These are phyloP conservation scores for Phlebiopsis gigantea DNA, from an alignment of 768 basidiomycete genomes.

Conservation along the genomic window DNA sequence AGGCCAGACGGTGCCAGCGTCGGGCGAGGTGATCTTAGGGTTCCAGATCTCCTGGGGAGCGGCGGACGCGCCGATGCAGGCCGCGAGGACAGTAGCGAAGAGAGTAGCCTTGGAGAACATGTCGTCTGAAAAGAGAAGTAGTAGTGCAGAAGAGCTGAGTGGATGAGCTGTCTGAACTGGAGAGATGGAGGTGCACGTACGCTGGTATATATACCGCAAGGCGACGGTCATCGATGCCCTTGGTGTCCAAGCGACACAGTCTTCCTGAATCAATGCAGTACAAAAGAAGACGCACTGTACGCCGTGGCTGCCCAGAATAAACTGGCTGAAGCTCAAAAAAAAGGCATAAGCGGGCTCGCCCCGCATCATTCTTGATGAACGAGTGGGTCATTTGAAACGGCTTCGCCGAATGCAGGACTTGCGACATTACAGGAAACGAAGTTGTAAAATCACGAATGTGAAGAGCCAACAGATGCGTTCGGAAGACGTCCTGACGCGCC, in stretches of 20 bases:
- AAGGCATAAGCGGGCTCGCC: too few species aligned
- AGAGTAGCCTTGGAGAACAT: slow-evolving; percentile 9
- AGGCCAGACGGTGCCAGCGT: slow-evolving; percentile 29
- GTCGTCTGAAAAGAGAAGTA: background rate
- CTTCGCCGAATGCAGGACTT: background rate
- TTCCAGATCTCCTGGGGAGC: slow-evolving; percentile 27
- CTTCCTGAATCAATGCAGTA: background rate
- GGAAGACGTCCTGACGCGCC: too few species aligned
- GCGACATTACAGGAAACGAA: background rate
- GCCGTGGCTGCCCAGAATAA: too few species aligned
- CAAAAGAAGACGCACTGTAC: background rate
- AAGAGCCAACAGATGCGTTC: too few species aligned
- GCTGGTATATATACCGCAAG: background rate
- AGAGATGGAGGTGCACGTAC: background rate
- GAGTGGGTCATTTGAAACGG: background rate
- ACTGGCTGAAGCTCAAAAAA: too few species aligned
- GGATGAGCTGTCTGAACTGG: background rate
- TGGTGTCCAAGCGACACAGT: background rate
- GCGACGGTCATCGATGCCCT: background rate
- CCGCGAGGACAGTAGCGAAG: background rate
- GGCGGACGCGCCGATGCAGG: background rate
- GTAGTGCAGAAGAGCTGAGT: background rate
- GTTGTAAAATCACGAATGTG: background rate
- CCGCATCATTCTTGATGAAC: background rate
- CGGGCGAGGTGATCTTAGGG: slow-evolving; percentile 39